Evolutionary conservation across 2,329 filamentous ascomycete genomes (phyloP).

Genomic region (Aspergillus sp.): DNA sequence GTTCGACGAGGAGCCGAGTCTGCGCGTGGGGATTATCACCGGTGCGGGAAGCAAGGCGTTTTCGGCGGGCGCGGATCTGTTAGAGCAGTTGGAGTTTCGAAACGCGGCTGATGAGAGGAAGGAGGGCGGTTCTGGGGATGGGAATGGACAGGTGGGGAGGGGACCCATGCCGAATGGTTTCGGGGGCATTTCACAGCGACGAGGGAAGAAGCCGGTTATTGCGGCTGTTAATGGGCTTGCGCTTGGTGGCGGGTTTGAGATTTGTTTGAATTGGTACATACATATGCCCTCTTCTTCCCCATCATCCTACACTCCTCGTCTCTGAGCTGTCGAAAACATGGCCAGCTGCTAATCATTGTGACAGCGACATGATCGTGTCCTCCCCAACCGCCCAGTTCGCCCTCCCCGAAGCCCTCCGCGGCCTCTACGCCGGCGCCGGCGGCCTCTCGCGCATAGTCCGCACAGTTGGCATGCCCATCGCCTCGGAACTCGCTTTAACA

Average conservation of each 20-base stretch:
- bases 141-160: constrained; percentile 33
- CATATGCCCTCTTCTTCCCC: background rate
- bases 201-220: constrained; percentile 73
- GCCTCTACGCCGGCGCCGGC: constrained; percentile 72
- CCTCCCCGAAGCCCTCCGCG: constrained; percentile 72
- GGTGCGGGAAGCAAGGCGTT: constrained; percentile 50
- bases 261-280: constrained; percentile 81
- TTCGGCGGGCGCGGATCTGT: constrained; percentile 50
- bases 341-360: background rate
- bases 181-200: constrained; percentile 59
- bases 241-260: constrained; percentile 78
- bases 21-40: constrained; percentile 49
- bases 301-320: background rate
- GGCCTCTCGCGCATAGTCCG: constrained; percentile 70
- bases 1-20: constrained; percentile 46
- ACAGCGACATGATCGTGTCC: constrained; percentile 72
- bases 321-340: background rate
- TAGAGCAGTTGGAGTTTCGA: constrained; percentile 42
- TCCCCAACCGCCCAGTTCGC: constrained; percentile 62
- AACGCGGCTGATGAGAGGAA: constrained; percentile 11
- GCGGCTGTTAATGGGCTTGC: constrained; percentile 79
- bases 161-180: constrained; percentile 50
- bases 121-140: constrained; percentile 23
- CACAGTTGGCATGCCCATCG: constrained; percentile 69
- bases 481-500: constrained; percentile 72